These are phyloP conservation scores for Aspergillus quadricinctus DNA, from an alignment of 2,329 filamentous ascomycete genomes.

Conservation along the genomic window DNA sequence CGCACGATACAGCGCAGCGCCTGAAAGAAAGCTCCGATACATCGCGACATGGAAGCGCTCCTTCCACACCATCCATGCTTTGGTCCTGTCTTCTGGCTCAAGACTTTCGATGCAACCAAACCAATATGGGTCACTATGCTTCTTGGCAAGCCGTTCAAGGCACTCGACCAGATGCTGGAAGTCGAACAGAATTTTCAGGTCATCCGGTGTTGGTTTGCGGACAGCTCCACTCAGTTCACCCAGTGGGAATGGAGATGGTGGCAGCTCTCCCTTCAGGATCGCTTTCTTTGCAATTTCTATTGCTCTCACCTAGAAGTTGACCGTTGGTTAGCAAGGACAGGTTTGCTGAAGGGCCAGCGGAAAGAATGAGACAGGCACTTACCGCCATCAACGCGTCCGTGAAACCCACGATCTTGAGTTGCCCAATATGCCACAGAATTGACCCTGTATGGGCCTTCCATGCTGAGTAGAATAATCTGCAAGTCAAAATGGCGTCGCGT, in stretches of 20 bases:
- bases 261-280: neutral
- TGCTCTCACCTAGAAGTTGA: neutral
- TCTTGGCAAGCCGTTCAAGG: neutral
- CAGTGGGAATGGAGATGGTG: constrained; percentile 1
- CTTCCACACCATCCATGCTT: neutral
- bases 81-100: neutral
- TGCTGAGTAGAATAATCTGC: neutral
- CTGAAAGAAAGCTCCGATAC: constrained; percentile 4
- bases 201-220: neutral
- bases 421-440: constrained; percentile 4
- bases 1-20: neutral
- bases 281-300: constrained; percentile 1
- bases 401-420: neutral
- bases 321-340: neutral
- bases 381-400: constrained; percentile 6
- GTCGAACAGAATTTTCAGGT: neutral
- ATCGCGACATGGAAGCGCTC: constrained; percentile 2
- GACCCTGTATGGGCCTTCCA: neutral
- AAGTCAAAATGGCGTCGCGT: neutral
- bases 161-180: neutral
- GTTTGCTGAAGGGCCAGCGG: neutral
- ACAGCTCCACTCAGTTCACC: neutral
- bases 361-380: neutral
- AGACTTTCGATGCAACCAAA: neutral
- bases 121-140: neutral